Evolutionary conservation across 2,329 filamentous ascomycete genomes (phyloP).

Genomic region (Pezizomycotina sp.): DNA sequence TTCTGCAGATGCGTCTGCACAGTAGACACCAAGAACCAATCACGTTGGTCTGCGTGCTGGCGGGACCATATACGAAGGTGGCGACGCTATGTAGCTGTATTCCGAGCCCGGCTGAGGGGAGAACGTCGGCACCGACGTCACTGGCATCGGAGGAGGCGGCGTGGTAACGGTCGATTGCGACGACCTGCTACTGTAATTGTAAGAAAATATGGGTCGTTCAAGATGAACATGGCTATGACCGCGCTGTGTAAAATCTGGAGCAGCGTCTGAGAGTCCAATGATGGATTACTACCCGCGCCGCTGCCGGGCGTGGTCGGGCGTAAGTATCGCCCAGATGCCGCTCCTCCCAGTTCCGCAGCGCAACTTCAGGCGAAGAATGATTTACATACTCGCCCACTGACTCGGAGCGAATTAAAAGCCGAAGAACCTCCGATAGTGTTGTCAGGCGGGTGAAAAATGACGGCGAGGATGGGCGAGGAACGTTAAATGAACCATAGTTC

Average conservation of each 20-base stretch:
- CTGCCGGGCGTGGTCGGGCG: conserved; percentile 4
- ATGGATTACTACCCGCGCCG: conserved; percentile 2
- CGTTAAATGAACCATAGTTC: conserved; percentile 21
- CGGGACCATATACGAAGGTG: too few species aligned
- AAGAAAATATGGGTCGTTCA: conserved; percentile 9
- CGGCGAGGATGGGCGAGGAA: conserved; percentile 10
- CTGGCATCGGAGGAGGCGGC: too few species aligned
- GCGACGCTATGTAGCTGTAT: too few species aligned
- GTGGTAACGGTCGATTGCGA: too few species aligned
- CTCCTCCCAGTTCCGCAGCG: conserved; percentile 17
- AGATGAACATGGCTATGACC: conserved; percentile 16
- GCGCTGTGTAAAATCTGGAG: conserved; percentile 17
- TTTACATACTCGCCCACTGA: conserved; percentile 12
- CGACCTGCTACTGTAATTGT: too few species aligned
- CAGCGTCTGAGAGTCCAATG: conserved; percentile 16
- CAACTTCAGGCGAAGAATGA: conserved; percentile 8
- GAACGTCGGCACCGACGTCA: too few species aligned
- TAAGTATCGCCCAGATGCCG: conserved; percentile 8
- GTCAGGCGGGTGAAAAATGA: conserved; percentile 17
- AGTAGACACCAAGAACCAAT: too few species aligned
- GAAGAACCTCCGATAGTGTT: conserved; percentile 21
- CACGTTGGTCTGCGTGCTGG: too few species aligned
- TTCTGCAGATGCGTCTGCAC: conserved; percentile 12
- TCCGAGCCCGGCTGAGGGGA: too few species aligned
- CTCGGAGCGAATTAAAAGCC: conserved; percentile 19